phyloP scores from a whole-genome alignment of 2,329 filamentous ascomycete genomes.

The Fusarium liriodendri region DNA sequence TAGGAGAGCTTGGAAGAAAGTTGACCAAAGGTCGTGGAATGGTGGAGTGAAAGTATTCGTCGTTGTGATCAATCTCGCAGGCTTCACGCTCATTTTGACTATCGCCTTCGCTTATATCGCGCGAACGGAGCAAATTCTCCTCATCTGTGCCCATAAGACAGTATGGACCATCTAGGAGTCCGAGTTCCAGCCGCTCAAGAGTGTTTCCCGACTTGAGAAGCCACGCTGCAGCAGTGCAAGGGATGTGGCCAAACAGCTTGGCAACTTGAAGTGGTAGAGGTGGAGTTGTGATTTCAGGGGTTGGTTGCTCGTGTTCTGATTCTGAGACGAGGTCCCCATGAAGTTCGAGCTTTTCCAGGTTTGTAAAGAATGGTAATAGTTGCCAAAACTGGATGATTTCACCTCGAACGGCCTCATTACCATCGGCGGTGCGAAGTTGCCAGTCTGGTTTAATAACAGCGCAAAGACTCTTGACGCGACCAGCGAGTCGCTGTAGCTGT shows the following conservation, averaged over 20 bases:
- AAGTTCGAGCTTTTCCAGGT: constrained; percentile 22
- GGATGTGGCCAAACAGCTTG: constrained; percentile 29
- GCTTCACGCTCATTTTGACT: background rate
- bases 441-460: constrained; percentile 1
- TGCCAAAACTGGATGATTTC: constrained; percentile 6
- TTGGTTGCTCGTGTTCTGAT: background rate
- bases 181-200: constrained; percentile 27
- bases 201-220: constrained; percentile 4
- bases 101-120: background rate
- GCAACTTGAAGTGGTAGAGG: constrained; percentile 9
- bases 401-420: too few species aligned
- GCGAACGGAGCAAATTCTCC: background rate
- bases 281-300: background rate
- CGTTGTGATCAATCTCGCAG: background rate
- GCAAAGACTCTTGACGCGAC: constrained; percentile 20
- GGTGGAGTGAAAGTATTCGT: background rate
- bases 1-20: background rate
- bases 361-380: constrained; percentile 21
- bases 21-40: constrained; percentile 14
- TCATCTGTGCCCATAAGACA: rapidly evolving
- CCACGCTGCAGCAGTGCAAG: background rate
- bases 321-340: background rate
- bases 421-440: background rate
- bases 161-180: constrained; percentile 13
- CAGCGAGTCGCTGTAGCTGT: background rate